Conservation (phyloP, 768 basidiomycete species). For the Sistotremastrum niveocremeum region DNA sequence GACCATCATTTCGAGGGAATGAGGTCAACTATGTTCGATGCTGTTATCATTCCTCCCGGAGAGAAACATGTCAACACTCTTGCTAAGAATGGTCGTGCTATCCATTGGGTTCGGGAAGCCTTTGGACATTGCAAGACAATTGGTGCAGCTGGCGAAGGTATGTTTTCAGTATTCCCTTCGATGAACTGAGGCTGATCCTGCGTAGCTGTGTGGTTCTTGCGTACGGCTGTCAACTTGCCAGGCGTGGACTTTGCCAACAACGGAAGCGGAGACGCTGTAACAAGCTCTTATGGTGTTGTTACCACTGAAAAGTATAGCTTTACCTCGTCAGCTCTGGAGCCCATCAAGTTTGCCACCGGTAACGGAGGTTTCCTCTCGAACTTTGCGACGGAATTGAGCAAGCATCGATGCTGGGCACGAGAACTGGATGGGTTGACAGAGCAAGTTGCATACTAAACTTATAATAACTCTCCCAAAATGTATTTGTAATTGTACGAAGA, state of each 20-base stretch:
- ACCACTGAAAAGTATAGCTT: constrained; percentile 40
- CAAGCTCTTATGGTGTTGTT: constrained; percentile 47
- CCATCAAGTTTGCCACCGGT: constrained; percentile 27
- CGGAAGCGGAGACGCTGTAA: constrained; percentile 25
- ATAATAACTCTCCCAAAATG: not conserved
- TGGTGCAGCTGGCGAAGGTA: constrained; percentile 60
- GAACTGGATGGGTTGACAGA: constrained; percentile 43
- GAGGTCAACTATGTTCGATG: constrained; percentile 77
- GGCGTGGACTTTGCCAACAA: constrained; percentile 28
- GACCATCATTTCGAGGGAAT: constrained; percentile 69
- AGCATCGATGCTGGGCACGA: constrained; percentile 51
- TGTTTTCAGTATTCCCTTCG: constrained; percentile 1
- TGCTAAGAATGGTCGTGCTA: constrained; percentile 45
- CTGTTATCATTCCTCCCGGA: constrained; percentile 66
- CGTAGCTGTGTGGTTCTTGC: constrained; percentile 36
- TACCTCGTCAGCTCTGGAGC: constrained; percentile 26
- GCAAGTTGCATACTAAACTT: constrained; percentile 32
- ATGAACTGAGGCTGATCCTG: not conserved
- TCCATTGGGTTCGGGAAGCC: constrained; percentile 79
- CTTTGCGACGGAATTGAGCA: constrained; percentile 50
- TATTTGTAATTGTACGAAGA: too few relatives aligned
- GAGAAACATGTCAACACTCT: constrained; percentile 43
- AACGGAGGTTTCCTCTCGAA: constrained; percentile 41
- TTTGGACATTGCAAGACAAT: constrained; percentile 82
- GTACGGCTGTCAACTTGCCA: constrained; percentile 31